Evolutionary conservation across 345 rosid species (phyloP).

Genomic region (Cardamine resedifolia): DNA sequence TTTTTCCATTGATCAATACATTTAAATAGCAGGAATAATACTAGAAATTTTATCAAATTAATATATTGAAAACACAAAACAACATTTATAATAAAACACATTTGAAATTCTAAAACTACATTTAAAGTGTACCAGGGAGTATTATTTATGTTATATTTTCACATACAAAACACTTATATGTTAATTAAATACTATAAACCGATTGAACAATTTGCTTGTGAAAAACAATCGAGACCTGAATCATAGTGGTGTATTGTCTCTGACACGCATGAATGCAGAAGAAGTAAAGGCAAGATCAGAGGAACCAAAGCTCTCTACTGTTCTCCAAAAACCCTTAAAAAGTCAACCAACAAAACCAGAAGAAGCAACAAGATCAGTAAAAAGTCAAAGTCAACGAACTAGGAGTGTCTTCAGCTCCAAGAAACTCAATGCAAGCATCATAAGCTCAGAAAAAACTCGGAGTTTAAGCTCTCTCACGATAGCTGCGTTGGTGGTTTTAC

Average conservation of each 20-base stretch:
- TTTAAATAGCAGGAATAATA: too few relatives aligned
- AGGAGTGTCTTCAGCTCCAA: constrained; percentile 51
- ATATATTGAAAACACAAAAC: too few relatives aligned
- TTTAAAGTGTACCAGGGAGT: too few relatives aligned
- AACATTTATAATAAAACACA: too few relatives aligned
- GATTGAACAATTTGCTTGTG: background rate
- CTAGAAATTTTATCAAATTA: too few relatives aligned
- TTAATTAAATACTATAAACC: background rate
- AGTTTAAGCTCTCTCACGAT: constrained; percentile 57
- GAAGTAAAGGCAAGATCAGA: constrained; percentile 21
- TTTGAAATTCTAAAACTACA: too few relatives aligned
- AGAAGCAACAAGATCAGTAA: constrained; percentile 14
- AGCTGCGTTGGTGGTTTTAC: constrained; percentile 55
- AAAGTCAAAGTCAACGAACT: constrained; percentile 27
- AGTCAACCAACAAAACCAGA: constrained; percentile 22
- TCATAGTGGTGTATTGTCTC: background rate
- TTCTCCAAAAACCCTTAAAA: constrained; percentile 1
- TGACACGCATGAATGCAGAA: constrained; percentile 8
- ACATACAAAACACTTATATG: background rate
- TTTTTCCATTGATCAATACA: too few relatives aligned
- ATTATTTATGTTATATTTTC: background rate
- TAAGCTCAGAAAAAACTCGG: constrained; percentile 54
- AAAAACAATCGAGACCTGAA: background rate
- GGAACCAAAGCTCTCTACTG: constrained; percentile 21
- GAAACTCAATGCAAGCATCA: constrained; percentile 52